phyloP scores from a whole-genome alignment of 1,284 basidiomycete species.

The Cryptococcus floricola region DNA sequence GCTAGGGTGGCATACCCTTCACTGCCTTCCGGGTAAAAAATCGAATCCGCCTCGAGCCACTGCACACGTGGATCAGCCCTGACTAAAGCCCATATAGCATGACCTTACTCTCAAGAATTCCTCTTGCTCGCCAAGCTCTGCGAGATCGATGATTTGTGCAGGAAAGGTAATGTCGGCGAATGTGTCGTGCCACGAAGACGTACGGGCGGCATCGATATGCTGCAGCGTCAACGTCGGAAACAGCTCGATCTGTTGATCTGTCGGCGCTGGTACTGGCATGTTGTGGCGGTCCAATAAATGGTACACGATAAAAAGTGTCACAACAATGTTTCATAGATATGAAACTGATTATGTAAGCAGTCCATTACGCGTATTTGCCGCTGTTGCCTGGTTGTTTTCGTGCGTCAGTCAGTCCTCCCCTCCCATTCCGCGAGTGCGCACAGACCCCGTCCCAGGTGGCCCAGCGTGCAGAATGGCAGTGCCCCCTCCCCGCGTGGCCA shows the following conservation, averaged over 20 bases:
- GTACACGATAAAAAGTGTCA: neutral
- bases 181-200: slow-evolving; percentile 79
- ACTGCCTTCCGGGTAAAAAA: slow-evolving; percentile 55
- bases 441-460: no score
- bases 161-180: slow-evolving; percentile 70
- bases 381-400: neutral
- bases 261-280: slow-evolving; percentile 22
- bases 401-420: no score
- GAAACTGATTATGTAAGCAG: no score
- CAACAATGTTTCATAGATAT: no score
- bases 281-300: neutral
- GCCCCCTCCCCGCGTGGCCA: neutral
- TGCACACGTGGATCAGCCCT: neutral
- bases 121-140: slow-evolving; percentile 75
- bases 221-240: slow-evolving; percentile 57
- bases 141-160: slow-evolving; percentile 72
- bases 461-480: slow-evolving; percentile 1
- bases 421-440: no score
- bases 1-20: slow-evolving; percentile 6
- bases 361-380: neutral
- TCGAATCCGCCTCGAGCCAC: slow-evolving; percentile 31
- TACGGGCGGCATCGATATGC: slow-evolving; percentile 71
- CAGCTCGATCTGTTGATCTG: slow-evolving; percentile 18
- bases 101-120: slow-evolving; percentile 68
- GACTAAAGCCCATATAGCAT: neutral